Conservation (phyloP, 2,329 filamentous ascomycete genomes). For the Penicillium sp. region DNA sequence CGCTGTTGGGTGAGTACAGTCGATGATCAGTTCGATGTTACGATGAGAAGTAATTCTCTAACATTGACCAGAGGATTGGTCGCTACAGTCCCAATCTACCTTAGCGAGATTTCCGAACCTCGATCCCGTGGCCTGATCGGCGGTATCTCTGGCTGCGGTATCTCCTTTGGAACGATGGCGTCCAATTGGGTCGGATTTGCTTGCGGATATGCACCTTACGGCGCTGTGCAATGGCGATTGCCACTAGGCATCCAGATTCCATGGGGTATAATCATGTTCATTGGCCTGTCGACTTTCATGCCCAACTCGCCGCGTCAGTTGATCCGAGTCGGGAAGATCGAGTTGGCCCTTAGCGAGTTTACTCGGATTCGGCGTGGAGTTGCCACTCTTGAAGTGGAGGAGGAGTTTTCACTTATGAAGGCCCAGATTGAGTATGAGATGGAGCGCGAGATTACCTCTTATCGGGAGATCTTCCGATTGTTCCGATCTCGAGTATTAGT, state of each 20-base stretch:
- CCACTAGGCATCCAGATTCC: constrained; percentile 57
- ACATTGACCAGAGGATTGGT: constrained; percentile 44
- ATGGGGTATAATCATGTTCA: constrained; percentile 56
- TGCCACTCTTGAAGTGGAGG: constrained; percentile 43
- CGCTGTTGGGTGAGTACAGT: constrained; percentile 44
- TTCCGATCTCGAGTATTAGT: constrained; percentile 55
- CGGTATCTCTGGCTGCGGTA: constrained; percentile 55
- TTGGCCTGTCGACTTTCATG: constrained; percentile 57
- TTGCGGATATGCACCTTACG: constrained; percentile 55
- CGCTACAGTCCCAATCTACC: constrained; percentile 56
- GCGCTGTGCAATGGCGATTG: constrained; percentile 55
- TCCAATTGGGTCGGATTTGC: constrained; percentile 61
- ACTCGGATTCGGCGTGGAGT: constrained; percentile 50
- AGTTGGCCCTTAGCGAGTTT: constrained; percentile 52
- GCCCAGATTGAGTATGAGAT: constrained; percentile 59
- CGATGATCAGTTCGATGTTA: background rate
- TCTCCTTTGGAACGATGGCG: constrained; percentile 56
- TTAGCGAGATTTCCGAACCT: constrained; percentile 55
- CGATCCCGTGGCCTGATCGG: constrained; percentile 54
- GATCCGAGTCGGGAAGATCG: constrained; percentile 51
- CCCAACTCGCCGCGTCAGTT: constrained; percentile 57
- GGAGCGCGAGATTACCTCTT: constrained; percentile 55
- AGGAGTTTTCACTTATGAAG: constrained; percentile 57
- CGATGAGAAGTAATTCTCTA: background rate
- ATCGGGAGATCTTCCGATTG: constrained; percentile 53